phyloP scores from a whole-genome alignment of 1,284 basidiomycete genomes.

The Melampsora americana region DNA sequence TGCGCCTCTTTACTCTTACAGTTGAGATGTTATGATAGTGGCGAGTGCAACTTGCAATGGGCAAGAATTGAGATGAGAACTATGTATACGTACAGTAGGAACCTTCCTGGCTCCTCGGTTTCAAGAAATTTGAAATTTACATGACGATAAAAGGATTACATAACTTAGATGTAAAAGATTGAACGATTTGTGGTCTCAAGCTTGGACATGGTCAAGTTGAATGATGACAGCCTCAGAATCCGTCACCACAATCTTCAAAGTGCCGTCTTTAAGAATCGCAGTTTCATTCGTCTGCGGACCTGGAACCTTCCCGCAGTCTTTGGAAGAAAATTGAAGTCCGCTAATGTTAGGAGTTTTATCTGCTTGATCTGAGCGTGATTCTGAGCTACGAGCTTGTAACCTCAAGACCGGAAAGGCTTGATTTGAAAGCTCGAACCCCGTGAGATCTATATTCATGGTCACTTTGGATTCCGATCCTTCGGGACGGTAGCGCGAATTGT shows the following conservation, averaged over 20 bases:
- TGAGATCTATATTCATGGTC: background rate
- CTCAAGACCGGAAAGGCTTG: background rate
- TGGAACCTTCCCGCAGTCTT: background rate
- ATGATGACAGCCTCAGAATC: background rate
- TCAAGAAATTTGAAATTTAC: no score
- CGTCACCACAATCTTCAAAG: background rate
- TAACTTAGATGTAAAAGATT: no score
- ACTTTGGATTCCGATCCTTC: background rate
- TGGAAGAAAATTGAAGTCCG: constrained; percentile 6
- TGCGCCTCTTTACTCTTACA: no score
- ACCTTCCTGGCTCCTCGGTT: no score
- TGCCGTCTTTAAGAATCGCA: background rate
- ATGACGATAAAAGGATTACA: no score
- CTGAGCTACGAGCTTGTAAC: background rate
- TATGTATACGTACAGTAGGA: no score
- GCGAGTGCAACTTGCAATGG: no score
- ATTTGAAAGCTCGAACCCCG: background rate
- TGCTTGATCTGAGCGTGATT: background rate
- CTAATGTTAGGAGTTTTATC: background rate
- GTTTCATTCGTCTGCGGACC: background rate
- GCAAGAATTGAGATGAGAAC: no score
- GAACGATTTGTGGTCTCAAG: no score
- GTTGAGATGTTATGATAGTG: no score
- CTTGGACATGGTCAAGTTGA: no score
- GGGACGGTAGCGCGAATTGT: constrained; percentile 10